Percentiles rank a stretch among this genome's conserved stretches.
These are phyloP conservation scores for Phallus indusiatus DNA, from an alignment of 768 basidiomycete genomes.

Conservation along the genomic window DNA sequence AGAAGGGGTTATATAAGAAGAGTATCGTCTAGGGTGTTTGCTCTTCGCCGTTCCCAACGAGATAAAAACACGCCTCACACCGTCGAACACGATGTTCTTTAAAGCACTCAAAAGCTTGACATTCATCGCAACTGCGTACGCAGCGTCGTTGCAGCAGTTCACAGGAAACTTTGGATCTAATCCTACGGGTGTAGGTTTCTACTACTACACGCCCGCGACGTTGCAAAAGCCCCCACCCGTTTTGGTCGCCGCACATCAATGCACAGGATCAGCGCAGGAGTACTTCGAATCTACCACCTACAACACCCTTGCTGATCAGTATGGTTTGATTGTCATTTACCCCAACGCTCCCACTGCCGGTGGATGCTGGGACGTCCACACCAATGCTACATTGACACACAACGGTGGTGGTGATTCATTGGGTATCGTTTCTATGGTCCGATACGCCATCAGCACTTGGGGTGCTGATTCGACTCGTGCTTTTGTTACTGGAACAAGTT, in stretches of 20 bases:
- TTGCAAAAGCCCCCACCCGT: slow-evolving; percentile 32
- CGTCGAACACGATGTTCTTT: not conserved
- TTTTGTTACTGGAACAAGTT: slow-evolving; percentile 42
- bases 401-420: slow-evolving; percentile 47
- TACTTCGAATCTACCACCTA: slow-evolving; percentile 42
- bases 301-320: slow-evolving; percentile 38
- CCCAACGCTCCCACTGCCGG: slow-evolving; percentile 33
- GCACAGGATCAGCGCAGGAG: slow-evolving; percentile 40
- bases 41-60: not conserved
- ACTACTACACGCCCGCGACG: slow-evolving; percentile 32
- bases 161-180: slow-evolving; percentile 37
- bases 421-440: slow-evolving; percentile 37
- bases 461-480: slow-evolving; percentile 36
- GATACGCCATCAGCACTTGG: slow-evolving; percentile 39
- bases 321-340: slow-evolving; percentile 44
- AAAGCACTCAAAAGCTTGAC: not conserved
- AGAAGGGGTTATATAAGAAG: no score
- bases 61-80: not conserved
- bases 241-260: slow-evolving; percentile 39
- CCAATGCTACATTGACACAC: slow-evolving; percentile 42
- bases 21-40: no score
- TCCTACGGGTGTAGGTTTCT: slow-evolving; percentile 43
- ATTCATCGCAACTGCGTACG: not conserved
- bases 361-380: slow-evolving; percentile 46
- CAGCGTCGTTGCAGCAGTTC: slow-evolving; percentile 7